Evolutionary conservation across 345 rosid species (phyloP), one percentile per base, ranked within the genome.

Genomic region (Eucalyptus lansdowneana): DNA sequence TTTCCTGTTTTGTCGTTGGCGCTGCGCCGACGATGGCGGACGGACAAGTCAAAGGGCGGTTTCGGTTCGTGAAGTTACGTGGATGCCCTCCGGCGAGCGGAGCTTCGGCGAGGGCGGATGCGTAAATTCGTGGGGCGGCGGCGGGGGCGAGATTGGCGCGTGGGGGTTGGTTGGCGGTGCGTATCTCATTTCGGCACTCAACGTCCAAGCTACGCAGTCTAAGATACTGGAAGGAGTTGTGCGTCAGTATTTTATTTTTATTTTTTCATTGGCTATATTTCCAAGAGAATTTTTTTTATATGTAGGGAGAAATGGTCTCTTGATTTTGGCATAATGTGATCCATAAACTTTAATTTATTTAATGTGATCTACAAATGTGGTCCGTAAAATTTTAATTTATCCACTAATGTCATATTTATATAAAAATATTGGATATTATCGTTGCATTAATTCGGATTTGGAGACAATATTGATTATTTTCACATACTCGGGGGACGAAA

Each of bases 281-380:
- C 37, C 42, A 31, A 34, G 80, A 31, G 1, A 69, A 15, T 10
- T 16, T 8, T 31, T 53, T 67, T 2, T n/a, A 8, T 27, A 60
- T 12, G 10, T 8, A 53, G 0, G 5, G 0, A 21, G 2, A 2
- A 53, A 53, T 21, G 5, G 1, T 21, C 2, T 53, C 58, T 8
- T 3, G 6, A 56, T 56, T 56, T 56, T 9, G 2, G 2, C 5
- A 17, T 53, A 53, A 53, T 0, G 1, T 53, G 2, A 22, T 56
- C 5, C 12, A 21, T 54, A 22, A 54, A 54, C 1, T 54, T 22
- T 54, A 54, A 54, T 54, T 19, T 19, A 53, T 19, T 53, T 3
- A 19, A 19, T 3, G 0, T 53, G 5, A 53, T 3, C 1, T 3
- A 2, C 1, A 53, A 53, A 53, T 50, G 2, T 1, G 4, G 2